Base-by-base conservation (phyloP, 495 filamentous ascomycete genomes). In the Aspergillus panamensis region DNA sequence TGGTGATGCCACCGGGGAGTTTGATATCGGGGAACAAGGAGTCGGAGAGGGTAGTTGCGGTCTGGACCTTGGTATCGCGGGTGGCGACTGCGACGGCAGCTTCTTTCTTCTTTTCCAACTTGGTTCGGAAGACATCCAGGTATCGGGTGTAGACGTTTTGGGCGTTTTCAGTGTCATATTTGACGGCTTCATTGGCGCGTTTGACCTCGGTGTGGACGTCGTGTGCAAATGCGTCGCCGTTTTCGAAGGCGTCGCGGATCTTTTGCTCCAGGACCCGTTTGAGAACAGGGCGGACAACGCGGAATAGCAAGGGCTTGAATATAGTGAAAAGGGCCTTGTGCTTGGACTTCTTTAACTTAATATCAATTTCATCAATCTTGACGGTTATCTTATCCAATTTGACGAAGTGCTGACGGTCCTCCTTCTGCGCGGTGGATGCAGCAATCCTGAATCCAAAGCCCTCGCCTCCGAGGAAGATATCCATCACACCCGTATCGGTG, bases 381-480 rank as follows among this genome's bases (percentile, higher is more conserved):
- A 96, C 91, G 16, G 84, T 78, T 14, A 96, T 85, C 67, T 86
- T 93, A 69, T 96, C 91, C 55, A 97, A 80, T 82, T 96, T 97
- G 82, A 97, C 91, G 75, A 96, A 93, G 63, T 90, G 81, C 56
- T 89, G 80, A 42, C 80, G 80, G 69, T 96, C 92, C 43, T 79
- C 78, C 60, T 86, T 83, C 55, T 94, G 86, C 1, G 90, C 85
- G 35, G 85, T 92, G 39, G 92, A 88, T 64, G 97, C 82, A 63
- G 89, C 90, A 64, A 97, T 84, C 71, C 92, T 93, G 84, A 97
- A 96, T 66, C 84, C 85, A 72, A 98, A 87, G 39, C 94, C 94
- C 29, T 86, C 80, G 49, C 95, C 94, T 35, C 87, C 90, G 47
- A 98, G 82, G 73, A 90, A 85, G 68, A 98, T 87, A 66, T 97